Evolutionary conservation across 2,329 filamentous ascomycete species (phyloP), one percentile per base, ranked within the genome.

Genomic region (Polytolypa hystricis): DNA sequence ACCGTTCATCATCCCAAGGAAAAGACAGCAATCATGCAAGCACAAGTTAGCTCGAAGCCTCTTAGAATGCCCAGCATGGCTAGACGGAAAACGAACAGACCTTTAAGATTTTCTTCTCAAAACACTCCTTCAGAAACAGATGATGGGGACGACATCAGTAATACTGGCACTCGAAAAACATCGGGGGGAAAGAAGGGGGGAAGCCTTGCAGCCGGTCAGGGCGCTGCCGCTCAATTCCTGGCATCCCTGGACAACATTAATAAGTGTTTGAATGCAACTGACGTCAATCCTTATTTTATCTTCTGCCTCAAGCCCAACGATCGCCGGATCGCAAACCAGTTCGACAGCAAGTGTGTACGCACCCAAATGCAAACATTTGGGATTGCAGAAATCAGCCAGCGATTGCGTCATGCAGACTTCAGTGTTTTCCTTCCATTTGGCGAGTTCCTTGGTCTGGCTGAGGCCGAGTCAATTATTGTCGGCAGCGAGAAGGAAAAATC

Each of bases 231-330:
- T 2, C 91, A 98, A 56, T 98, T 94, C 61, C 66, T 98, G 15
- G 77, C 83, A 1, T 83, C 87, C 0, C 67, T 98, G 17, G 84
- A 94, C 46, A 93, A 91, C 41, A 84, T 98, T 39, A 93, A 80
- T 40, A 87, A 89, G 50, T 87, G 85, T 2, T 68, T 98, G 30
- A 81, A 77, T 2, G 77, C 83, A 2, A 74, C 80, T 3, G 84
- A 86, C 52, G 83, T 86, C 8, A 98, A 98, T 52, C 76, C 82
- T 1, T 98, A 98, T 61, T 96, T 95, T 50, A 75, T 98, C 30
- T 95, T 98, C 61, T 98, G 91, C 53, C 64, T 98, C 45, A 98
- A 98, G 62, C 89, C 91, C 15, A 98, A 98, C 49, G 91, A 98
- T 56, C 76, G 91, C 36, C 79, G 91, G 33, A 98, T 98, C 47